These are phyloP conservation scores for Karstenula rhodostoma DNA, from an alignment of 2,329 filamentous ascomycete species.

Conservation along the genomic window DNA sequence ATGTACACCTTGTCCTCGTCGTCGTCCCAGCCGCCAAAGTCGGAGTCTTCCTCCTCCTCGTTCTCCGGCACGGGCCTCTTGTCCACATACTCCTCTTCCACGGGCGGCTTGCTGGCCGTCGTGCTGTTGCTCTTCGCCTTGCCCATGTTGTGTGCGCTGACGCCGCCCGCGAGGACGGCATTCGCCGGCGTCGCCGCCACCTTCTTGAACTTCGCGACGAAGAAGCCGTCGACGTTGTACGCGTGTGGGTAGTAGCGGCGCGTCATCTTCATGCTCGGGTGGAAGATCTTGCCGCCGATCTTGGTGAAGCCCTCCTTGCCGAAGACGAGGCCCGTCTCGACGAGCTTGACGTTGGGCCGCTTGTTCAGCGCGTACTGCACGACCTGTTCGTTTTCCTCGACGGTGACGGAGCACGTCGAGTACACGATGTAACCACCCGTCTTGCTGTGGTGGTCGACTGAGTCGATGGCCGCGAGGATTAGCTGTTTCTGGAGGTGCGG, in stretches of 20 bases:
- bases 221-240: conserved; percentile 87
- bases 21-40: conserved; percentile 60
- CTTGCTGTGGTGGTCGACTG: conserved; percentile 87
- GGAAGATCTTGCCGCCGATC: conserved; percentile 91
- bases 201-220: conserved; percentile 97
- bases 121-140: conserved; percentile 44
- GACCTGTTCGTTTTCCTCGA: conserved; percentile 93
- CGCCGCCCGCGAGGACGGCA: conserved; percentile 51
- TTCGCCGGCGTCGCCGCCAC: conserved; percentile 76
- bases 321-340: conserved; percentile 88
- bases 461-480: conserved; percentile 91
- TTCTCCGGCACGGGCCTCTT: conserved; percentile 70
- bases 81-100: conserved; percentile 63
- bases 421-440: conserved; percentile 96
- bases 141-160: conserved; percentile 13
- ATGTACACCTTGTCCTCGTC: conserved; percentile 60
- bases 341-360: conserved; percentile 91
- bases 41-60: conserved; percentile 45
- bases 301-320: conserved; percentile 91
- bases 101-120: conserved; percentile 54
- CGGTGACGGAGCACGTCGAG: conserved; percentile 92
- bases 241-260: conserved; percentile 48
- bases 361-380: conserved; percentile 92
- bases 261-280: conserved; percentile 74
- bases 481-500: conserved; percentile 88